phyloP scores from a whole-genome alignment of 2,329 filamentous ascomycete genomes.

The Escovopsis sp. region DNA sequence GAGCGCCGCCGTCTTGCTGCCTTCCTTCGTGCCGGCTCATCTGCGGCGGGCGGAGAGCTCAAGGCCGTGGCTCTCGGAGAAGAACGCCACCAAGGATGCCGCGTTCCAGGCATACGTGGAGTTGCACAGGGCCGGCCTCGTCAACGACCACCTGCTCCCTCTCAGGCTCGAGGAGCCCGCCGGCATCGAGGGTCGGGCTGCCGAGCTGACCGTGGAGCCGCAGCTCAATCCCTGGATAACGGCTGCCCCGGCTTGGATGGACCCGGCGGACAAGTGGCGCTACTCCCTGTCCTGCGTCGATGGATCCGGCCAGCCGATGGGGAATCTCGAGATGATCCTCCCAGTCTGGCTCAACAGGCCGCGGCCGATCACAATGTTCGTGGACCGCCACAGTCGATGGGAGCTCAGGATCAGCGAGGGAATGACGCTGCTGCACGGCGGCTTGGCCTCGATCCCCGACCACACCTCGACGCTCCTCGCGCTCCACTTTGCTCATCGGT shows the following conservation, averaged over 20 bases:
- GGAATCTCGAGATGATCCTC: constrained; percentile 28
- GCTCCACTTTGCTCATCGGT: constrained; percentile 34
- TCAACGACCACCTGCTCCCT: constrained; percentile 70
- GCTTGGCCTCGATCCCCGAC: constrained; percentile 16
- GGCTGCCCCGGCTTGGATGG: constrained; percentile 29
- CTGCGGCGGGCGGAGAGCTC: constrained; percentile 14
- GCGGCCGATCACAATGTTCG: constrained; percentile 24
- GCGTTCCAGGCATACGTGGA: constrained; percentile 65
- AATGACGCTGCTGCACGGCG: constrained; percentile 8
- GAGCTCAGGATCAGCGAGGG: constrained; percentile 11
- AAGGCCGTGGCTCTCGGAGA: constrained; percentile 52
- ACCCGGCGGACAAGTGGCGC: constrained; percentile 8
- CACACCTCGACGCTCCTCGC: constrained; percentile 32
- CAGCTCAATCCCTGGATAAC: constrained; percentile 32
- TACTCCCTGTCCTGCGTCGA: constrained; percentile 22
- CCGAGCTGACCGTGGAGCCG: constrained; percentile 21
- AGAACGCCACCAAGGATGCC: constrained; percentile 63
- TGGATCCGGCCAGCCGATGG: constrained; percentile 14
- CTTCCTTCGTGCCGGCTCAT: constrained; percentile 46
- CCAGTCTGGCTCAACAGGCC: constrained; percentile 27
- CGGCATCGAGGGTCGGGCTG: constrained; percentile 22
- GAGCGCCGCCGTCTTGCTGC: constrained; percentile 53
- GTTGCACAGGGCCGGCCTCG: constrained; percentile 53
- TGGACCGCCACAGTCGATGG: constrained; percentile 23
- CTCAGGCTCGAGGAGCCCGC: constrained; percentile 27